Conservation (phyloP, 192 early-diverging fungal genomes). For the Geosiphon pyriformis region DNA sequence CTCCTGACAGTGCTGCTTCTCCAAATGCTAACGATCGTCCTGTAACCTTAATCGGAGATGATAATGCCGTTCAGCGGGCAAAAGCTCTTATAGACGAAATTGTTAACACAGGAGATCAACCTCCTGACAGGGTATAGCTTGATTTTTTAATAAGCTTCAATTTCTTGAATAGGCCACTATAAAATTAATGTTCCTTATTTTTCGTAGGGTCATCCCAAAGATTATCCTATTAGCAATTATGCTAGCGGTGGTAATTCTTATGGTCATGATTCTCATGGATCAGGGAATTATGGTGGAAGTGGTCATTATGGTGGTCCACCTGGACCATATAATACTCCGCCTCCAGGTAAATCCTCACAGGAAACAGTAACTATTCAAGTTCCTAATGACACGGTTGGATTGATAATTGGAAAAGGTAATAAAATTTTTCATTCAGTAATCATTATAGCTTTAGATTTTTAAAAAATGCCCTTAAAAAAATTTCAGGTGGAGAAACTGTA, state of each 20-base stretch:
- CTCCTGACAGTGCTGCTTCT: conserved; percentile 44
- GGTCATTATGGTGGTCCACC: conserved; percentile 28
- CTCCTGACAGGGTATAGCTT: conserved; percentile 13
- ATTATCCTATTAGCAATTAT: conserved; percentile 14
- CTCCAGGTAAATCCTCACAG: conserved; percentile 28
- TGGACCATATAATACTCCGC: conserved; percentile 36
- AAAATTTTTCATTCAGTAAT: not conserved
- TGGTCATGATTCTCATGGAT: conserved; percentile 11
- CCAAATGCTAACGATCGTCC: conserved; percentile 43
- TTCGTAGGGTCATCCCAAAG: conserved; percentile 1
- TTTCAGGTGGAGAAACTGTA: conserved; percentile 56
- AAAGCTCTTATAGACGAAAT: conserved; percentile 73
- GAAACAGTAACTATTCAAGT: conserved; percentile 53
- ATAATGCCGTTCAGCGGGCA: conserved; percentile 61
- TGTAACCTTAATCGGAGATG: conserved; percentile 66
- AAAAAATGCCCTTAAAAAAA: not conserved
- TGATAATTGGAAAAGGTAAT: conserved; percentile 47
- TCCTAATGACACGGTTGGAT: conserved; percentile 49
- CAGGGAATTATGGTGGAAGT: conserved; percentile 15
- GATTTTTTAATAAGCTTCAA: not conserved
- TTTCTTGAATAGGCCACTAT: not conserved
- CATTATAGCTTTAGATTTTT: not conserved
- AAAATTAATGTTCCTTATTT: not conserved
- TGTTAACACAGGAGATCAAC: conserved; percentile 38
- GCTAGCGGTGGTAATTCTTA: conserved; percentile 5